phyloP scores from a whole-genome alignment of 495 filamentous ascomycete species.

The Lindgomyces ingoldianus region DNA sequence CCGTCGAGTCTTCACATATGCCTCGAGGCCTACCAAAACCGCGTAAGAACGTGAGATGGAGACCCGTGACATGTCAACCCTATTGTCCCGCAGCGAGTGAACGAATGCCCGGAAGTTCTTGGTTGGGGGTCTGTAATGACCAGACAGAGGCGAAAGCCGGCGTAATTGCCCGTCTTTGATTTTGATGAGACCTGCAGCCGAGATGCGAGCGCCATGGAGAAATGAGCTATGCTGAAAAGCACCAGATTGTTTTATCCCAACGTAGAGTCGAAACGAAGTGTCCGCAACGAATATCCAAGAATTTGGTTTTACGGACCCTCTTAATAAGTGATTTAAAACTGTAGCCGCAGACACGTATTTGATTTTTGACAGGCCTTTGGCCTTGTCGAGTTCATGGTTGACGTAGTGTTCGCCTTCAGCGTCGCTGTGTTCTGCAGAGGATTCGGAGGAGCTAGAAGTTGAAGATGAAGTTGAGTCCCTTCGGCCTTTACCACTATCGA shows the following conservation, averaged over 20 bases:
- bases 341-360: constrained; percentile 67
- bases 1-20: constrained; percentile 64
- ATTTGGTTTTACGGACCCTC: constrained; percentile 69
- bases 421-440: constrained; percentile 34
- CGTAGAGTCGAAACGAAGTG: constrained; percentile 81
- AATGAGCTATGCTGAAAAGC: constrained; percentile 91
- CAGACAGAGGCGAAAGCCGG: constrained; percentile 60
- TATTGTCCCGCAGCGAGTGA: constrained; percentile 65
- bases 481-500: constrained; percentile 12
- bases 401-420: constrained; percentile 53
- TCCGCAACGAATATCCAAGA: constrained; percentile 93
- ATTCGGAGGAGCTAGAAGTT: constrained; percentile 31
- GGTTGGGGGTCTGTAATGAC: constrained; percentile 83
- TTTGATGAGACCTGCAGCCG: constrained; percentile 81
- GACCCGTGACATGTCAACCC: constrained; percentile 76
- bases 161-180: constrained; percentile 75
- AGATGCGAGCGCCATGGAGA: constrained; percentile 76
- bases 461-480: constrained; percentile 27
- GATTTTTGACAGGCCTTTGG: constrained; percentile 63
- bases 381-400: constrained; percentile 55
- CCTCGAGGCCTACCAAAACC: constrained; percentile 78
- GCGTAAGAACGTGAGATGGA: constrained; percentile 80
- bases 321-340: constrained; percentile 70
- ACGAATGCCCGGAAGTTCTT: constrained; percentile 81
- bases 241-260: constrained; percentile 86